A percentile compares a stretch with the other conserved stretches of the same genome.
Evolutionary conservation across 2,329 filamentous ascomycete species (phyloP).

Genomic region (Blastomyces gilchristii): DNA sequence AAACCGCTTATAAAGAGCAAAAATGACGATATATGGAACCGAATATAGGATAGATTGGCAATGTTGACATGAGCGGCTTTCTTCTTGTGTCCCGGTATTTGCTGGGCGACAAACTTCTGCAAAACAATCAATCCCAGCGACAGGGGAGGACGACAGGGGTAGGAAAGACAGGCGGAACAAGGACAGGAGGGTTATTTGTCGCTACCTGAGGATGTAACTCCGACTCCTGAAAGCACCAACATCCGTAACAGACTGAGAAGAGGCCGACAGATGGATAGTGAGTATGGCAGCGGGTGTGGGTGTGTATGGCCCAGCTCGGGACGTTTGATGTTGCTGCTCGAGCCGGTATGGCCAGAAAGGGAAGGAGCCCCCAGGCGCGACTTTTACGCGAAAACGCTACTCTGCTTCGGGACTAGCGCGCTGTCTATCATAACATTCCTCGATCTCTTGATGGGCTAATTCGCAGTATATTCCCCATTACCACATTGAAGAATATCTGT

Average conservation of each 20-base stretch:
- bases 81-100: neutral
- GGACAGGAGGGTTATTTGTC: neutral
- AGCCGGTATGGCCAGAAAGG: neutral
- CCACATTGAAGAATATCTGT: neutral
- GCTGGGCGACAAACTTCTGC: neutral
- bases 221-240: neutral
- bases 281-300: neutral
- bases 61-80: constrained; percentile 3
- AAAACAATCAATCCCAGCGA: constrained; percentile 5
- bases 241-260: neutral
- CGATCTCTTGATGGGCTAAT: too few species aligned
- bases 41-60: neutral
- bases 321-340: constrained; percentile 1
- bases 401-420: constrained; percentile 3
- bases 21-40: neutral
- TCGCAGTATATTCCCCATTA: neutral
- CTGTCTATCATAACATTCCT: neutral
- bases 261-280: neutral
- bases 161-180: neutral
- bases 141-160: neutral
- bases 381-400: constrained; percentile 8
- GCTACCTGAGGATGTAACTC: neutral
- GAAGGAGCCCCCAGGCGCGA: constrained; percentile 1
- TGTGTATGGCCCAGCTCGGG: neutral
- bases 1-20: neutral